phyloP scores from a whole-genome alignment of 257 asterid genomes.

The Solanum paucissectum region DNA sequence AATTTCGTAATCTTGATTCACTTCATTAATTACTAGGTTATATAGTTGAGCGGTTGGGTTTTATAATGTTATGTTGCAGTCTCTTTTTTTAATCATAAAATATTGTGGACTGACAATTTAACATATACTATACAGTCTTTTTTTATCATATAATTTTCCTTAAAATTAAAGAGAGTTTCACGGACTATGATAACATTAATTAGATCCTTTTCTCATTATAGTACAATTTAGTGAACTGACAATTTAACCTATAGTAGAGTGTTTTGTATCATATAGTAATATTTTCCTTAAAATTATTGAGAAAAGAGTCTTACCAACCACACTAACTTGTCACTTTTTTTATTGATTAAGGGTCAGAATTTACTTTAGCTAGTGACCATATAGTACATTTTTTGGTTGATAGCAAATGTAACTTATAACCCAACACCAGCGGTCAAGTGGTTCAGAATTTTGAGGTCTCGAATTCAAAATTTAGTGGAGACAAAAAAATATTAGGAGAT shows the following conservation, averaged over 20 bases:
- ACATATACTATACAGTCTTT: background rate
- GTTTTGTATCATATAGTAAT: background rate
- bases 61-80: background rate
- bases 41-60: background rate
- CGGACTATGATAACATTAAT: background rate
- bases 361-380: background rate
- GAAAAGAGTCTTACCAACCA: background rate
- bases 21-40: background rate
- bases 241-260: background rate
- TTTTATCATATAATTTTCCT: background rate
- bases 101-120: background rate
- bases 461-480: no score
- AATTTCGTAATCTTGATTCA: background rate
- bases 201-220: background rate
- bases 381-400: background rate
- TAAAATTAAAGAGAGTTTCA: background rate
- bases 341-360: background rate
- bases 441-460: no score
- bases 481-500: no score
- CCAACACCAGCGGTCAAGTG: no score
- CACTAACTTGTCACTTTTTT: background rate
- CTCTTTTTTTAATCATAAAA: background rate
- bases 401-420: background rate
- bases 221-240: background rate
- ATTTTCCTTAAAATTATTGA: background rate